Evolutionary conservation across 371 early-diverging fungal species (phyloP).

Genomic region (Lichtheimia ornata): DNA sequence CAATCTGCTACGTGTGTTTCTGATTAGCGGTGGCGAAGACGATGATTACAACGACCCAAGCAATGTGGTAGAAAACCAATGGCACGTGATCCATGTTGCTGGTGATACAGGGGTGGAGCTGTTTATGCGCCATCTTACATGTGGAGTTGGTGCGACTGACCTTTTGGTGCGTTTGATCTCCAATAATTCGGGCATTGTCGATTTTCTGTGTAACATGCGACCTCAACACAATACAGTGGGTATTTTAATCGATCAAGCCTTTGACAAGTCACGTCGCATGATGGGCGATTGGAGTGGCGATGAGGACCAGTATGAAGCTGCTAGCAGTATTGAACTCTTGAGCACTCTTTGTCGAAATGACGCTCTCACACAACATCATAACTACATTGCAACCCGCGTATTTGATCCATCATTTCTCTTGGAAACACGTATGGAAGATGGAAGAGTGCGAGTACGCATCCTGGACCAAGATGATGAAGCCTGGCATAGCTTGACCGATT

Average conservation of each 20-base stretch:
- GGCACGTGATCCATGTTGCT: conserved; percentile 19
- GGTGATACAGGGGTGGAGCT: conserved; percentile 29
- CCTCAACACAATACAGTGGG: conserved; percentile 11
- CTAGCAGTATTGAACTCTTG: conserved; percentile 20
- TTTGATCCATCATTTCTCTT: conserved; percentile 16
- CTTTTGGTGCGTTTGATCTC: conserved; percentile 26
- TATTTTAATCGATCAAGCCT: conserved; percentile 12
- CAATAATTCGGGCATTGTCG: conserved; percentile 18
- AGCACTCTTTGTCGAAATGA: conserved; percentile 21
- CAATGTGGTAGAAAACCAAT: conserved; percentile 20
- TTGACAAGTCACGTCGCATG: conserved; percentile 6
- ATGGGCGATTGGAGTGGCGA: conserved; percentile 1
- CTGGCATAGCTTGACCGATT: conserved; percentile 25
- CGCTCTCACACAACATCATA: conserved; percentile 14
- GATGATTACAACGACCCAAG: conserved; percentile 10
- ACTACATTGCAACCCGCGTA: conserved; percentile 15
- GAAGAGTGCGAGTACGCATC: conserved; percentile 6
- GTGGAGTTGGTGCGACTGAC: conserved; percentile 29
- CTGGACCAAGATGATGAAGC: conserved; percentile 13
- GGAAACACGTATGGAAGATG: conserved; percentile 12
- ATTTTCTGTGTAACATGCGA: conserved; percentile 11
- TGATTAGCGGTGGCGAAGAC: conserved; percentile 12
- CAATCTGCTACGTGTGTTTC: conserved; percentile 32
- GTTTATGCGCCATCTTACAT: conserved; percentile 27
- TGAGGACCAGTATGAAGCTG: conserved; percentile 13